Evolutionary conservation across 352 stramenopile species (phyloP).

Genomic region (Detonula confervacea): DNA sequence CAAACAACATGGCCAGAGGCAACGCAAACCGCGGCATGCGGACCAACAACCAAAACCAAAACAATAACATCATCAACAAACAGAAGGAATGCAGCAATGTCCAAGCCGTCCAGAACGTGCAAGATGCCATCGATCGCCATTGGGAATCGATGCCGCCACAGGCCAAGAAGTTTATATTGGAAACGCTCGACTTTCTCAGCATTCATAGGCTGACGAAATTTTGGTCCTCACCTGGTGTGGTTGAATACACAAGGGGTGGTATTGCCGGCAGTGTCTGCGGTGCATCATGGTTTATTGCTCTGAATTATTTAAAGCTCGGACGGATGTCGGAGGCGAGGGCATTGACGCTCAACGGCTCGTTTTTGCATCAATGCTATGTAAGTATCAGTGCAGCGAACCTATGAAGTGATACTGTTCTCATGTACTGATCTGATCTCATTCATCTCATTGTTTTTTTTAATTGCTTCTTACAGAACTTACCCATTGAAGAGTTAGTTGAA

Average conservation of each 20-base stretch:
- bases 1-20: no score
- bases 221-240: background rate
- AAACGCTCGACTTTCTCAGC: background rate
- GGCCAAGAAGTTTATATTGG: background rate
- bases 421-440: background rate
- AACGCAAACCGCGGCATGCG: no score
- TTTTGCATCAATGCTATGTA: conserved; percentile 2
- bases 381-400: no score
- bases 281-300: background rate
- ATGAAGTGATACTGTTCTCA: background rate
- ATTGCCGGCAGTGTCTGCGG: background rate
- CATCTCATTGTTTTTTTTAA: background rate
- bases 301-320: background rate
- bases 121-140: background rate
- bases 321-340: background rate
- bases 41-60: no score
- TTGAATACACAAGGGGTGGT: background rate
- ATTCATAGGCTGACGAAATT: background rate
- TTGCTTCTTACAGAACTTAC: background rate
- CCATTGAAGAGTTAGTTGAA: background rate
- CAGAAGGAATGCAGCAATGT: no score
- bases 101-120: background rate
- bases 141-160: background rate
- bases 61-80: no score
- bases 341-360: background rate